phyloP scores from a whole-genome alignment of 2,329 filamentous ascomycete species.

The Exophiala mesophila region DNA sequence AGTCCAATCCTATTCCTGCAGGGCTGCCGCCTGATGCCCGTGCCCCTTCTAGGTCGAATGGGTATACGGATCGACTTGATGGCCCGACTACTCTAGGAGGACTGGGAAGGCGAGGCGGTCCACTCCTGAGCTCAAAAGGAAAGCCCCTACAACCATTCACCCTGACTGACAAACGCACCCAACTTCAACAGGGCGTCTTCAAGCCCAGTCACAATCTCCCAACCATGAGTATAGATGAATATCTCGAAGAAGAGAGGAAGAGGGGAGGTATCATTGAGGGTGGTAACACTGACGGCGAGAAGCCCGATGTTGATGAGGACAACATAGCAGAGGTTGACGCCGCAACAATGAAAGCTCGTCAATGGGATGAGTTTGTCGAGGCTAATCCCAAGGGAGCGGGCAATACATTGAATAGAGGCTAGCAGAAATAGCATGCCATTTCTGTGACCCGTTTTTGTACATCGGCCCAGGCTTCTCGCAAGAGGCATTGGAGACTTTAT shows the following conservation, averaged over 20 bases:
- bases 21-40: conserved; percentile 33
- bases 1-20: conserved; percentile 40
- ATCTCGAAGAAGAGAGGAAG: conserved; percentile 81
- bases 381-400: conserved; percentile 67
- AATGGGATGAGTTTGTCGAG: conserved; percentile 93
- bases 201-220: conserved; percentile 86
- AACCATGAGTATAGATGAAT: conserved; percentile 98
- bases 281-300: conserved; percentile 65
- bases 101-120: conserved; percentile 53
- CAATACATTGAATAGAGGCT: conserved; percentile 47
- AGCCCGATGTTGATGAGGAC: conserved; percentile 79
- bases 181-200: conserved; percentile 77
- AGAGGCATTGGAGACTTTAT: too few species aligned
- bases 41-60: conserved; percentile 23
- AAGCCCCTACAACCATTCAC: conserved; percentile 91
- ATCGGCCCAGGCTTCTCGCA: too few species aligned
- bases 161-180: conserved; percentile 69
- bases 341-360: conserved; percentile 87
- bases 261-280: conserved; percentile 87
- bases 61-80: conserved; percentile 72
- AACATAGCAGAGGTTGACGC: conserved; percentile 79
- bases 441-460: too few species aligned
- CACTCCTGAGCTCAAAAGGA: conserved; percentile 70
- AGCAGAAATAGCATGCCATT: too few species aligned
- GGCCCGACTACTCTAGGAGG: conserved; percentile 50